Conservation (phyloP, 1,284 basidiomycete species). For the Coriolopsis trogii region DNA sequence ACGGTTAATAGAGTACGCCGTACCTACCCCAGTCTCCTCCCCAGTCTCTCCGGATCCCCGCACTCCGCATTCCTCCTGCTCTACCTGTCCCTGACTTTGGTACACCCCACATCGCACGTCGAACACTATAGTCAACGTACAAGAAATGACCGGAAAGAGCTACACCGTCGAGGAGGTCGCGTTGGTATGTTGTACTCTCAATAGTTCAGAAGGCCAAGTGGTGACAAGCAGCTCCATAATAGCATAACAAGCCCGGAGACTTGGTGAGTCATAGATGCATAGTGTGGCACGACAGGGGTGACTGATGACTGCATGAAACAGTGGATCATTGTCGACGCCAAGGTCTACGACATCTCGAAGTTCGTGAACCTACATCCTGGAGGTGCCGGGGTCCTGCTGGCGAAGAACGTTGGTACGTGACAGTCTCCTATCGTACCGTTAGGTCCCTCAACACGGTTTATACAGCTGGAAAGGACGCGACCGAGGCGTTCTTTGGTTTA, state of each 20-base stretch:
- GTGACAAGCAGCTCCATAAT: background rate
- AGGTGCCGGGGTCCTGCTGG: constrained; percentile 58
- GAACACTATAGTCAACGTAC: background rate
- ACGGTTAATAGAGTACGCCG: too few relatives aligned
- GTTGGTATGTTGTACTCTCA: constrained; percentile 39
- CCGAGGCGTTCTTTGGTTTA: constrained; percentile 88
- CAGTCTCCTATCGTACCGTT: background rate
- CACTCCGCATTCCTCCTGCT: background rate
- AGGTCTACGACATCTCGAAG: constrained; percentile 66
- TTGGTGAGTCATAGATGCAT: constrained; percentile 46
- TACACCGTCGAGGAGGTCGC: constrained; percentile 51
- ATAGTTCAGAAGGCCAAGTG: background rate
- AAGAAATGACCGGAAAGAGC: constrained; percentile 14
- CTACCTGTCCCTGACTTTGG: background rate
- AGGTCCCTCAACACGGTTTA: background rate
- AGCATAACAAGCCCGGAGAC: constrained; percentile 82
- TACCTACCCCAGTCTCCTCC: too few relatives aligned
- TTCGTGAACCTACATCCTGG: constrained; percentile 73
- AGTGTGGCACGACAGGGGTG: background rate
- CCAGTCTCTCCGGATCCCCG: background rate
- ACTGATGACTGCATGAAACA: constrained; percentile 24
- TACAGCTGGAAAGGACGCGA: constrained; percentile 83
- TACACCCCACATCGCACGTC: too few relatives aligned
- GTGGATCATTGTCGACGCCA: constrained; percentile 71
- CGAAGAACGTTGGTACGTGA: constrained; percentile 40